Conservation (phyloP, 495 filamentous ascomycete species). For the Cetradonia linearis region DNA sequence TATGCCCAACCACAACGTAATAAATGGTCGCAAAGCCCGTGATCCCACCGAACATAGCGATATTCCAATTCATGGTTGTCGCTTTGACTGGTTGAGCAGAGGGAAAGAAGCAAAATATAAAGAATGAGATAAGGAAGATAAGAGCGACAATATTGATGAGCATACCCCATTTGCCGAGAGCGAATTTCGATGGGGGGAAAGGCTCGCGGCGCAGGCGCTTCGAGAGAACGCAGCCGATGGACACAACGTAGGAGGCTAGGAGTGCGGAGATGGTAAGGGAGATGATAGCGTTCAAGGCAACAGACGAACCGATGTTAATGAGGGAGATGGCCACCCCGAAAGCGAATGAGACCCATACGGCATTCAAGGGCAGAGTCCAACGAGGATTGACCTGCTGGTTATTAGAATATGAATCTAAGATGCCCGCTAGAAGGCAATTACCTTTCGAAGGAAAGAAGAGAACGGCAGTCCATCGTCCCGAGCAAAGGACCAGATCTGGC, state of each 20-base stretch:
- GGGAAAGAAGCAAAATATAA: slow-evolving; percentile 43
- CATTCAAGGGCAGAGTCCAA: slow-evolving; percentile 44
- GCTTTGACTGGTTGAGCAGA: slow-evolving; percentile 29
- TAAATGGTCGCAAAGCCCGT: slow-evolving; percentile 37
- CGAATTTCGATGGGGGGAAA: slow-evolving; percentile 36
- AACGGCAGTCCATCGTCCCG: slow-evolving; percentile 48
- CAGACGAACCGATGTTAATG: slow-evolving; percentile 49
- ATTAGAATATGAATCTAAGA: not conserved
- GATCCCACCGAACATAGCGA: slow-evolving; percentile 39
- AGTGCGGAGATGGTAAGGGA: slow-evolving; percentile 31
- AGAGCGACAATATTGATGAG: slow-evolving; percentile 30
- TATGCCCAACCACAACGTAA: slow-evolving; percentile 34
- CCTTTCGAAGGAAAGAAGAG: slow-evolving; percentile 27
- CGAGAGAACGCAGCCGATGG: slow-evolving; percentile 35
- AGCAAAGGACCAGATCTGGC: slow-evolving; percentile 50
- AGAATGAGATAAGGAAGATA: slow-evolving; percentile 37
- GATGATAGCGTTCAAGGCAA: slow-evolving; percentile 43
- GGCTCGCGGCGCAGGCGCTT: slow-evolving; percentile 35
- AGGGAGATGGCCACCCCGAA: slow-evolving; percentile 30
- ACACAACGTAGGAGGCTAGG: slow-evolving; percentile 36
- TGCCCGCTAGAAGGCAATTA: too few relatives aligned
- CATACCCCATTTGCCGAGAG: slow-evolving; percentile 36
- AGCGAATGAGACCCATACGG: slow-evolving; percentile 38
- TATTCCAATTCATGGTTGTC: slow-evolving; percentile 44
- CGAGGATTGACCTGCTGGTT: slow-evolving; percentile 17